phyloP scores from a whole-genome alignment of 2,329 filamentous ascomycete species.

The Colletotrichum graminicola region DNA sequence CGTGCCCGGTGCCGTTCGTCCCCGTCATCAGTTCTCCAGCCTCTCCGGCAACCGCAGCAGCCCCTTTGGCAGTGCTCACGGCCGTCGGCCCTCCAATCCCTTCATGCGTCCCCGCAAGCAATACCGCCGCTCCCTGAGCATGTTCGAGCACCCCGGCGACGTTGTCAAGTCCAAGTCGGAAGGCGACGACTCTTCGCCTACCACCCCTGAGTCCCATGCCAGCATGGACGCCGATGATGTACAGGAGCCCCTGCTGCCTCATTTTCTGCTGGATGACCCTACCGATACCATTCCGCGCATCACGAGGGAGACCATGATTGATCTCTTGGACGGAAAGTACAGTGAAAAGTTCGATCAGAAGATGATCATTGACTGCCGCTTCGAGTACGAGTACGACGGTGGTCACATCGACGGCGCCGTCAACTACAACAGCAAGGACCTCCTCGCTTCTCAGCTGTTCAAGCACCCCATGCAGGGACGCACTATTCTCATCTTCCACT shows the following conservation, averaged over 20 bases:
- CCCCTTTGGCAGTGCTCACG: constrained; percentile 78
- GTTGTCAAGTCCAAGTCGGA: constrained; percentile 82
- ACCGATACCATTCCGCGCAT: constrained; percentile 92
- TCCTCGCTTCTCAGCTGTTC: constrained; percentile 84
- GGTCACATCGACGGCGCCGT: constrained; percentile 94
- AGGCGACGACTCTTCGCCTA: constrained; percentile 64
- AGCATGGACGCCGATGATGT: constrained; percentile 88
- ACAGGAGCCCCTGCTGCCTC: constrained; percentile 81
- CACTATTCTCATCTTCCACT: constrained; percentile 92
- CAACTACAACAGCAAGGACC: constrained; percentile 97
- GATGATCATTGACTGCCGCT: constrained; percentile 94
- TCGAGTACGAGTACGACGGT: constrained; percentile 98
- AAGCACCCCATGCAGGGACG: constrained; percentile 73
- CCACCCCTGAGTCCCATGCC: constrained; percentile 67
- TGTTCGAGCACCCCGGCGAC: constrained; percentile 95
- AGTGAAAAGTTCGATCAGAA: constrained; percentile 81
- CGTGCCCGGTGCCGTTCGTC: constrained; percentile 70
- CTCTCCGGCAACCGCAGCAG: constrained; percentile 74
- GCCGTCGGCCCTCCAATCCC: constrained; percentile 79
- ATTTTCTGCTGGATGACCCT: constrained; percentile 84
- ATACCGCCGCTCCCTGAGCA: constrained; percentile 92
- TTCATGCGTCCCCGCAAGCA: constrained; percentile 85
- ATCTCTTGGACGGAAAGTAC: constrained; percentile 90
- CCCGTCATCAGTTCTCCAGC: constrained; percentile 74
- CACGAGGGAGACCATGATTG: constrained; percentile 81